A percentile compares a stretch with the other conserved stretches of the same genome.
Conservation (phyloP, 805 yeast species). For the Saccharomycopsis oosterbeekiorum region DNA sequence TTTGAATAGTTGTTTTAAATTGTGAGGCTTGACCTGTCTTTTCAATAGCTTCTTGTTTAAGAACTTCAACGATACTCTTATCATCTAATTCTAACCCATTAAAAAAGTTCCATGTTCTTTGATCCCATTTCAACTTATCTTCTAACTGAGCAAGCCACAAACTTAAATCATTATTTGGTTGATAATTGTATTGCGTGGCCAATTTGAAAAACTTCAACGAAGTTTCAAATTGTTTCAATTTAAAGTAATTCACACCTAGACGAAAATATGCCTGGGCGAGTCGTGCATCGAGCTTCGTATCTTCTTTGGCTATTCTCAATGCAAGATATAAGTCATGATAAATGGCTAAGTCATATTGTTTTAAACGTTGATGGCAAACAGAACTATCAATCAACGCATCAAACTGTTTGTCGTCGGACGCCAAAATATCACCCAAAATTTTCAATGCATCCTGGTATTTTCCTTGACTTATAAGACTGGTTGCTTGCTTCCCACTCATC, state of each 20-base stretch:
- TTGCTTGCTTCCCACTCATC: neutral
- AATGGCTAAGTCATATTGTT: conserved; percentile 39
- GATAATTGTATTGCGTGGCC: conserved; percentile 34
- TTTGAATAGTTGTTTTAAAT: neutral
- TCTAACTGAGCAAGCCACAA: conserved; percentile 32
- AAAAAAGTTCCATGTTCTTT: conserved; percentile 1
- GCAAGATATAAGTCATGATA: conserved; percentile 36
- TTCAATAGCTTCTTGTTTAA: neutral
- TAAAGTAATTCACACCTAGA: conserved; percentile 38
- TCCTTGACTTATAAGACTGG: conserved; percentile 30
- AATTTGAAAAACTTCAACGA: conserved; percentile 34
- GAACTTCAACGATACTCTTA: neutral
- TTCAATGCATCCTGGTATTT: conserved; percentile 38
- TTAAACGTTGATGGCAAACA: conserved; percentile 37
- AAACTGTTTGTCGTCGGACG: conserved; percentile 35
- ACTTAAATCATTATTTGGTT: conserved; percentile 34
- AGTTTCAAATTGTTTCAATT: conserved; percentile 30
- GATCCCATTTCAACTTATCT: conserved; percentile 6
- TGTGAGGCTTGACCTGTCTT: neutral
- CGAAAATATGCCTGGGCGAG: conserved; percentile 41
- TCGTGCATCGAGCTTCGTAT: conserved; percentile 34
- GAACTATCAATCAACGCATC: conserved; percentile 40
- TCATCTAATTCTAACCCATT: conserved; percentile 4
- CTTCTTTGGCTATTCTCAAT: conserved; percentile 32
- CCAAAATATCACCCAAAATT: conserved; percentile 31